A percentile compares a stretch with the other conserved stretches of the same genome.
Conservation (phyloP, 257 asterid genomes). For the Rauvolfia tetraphylla region DNA sequence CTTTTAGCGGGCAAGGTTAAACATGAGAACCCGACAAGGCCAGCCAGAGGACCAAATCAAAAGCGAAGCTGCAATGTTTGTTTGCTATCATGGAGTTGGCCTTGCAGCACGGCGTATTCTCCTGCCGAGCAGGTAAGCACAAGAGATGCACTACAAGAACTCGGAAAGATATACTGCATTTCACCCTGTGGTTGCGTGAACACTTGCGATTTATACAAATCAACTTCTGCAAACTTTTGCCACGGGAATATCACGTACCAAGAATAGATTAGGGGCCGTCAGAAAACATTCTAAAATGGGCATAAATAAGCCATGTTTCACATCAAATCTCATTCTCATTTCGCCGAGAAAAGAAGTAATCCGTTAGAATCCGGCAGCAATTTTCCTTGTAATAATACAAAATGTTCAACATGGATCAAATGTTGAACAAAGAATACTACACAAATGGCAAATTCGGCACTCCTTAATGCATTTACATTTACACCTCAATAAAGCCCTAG, state of each 20-base stretch:
- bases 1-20: too few species aligned
- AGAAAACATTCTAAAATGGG: too few species aligned
- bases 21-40: neutral
- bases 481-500: neutral
- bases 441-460: neutral
- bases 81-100: slow-evolving; percentile 2
- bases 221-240: too few species aligned
- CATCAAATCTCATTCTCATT: too few species aligned
- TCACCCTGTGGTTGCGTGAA: neutral
- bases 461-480: neutral
- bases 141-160: neutral
- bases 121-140: neutral
- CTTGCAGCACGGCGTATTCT: neutral
- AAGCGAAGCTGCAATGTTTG: neutral
- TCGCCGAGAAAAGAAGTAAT: too few species aligned
- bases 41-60: neutral
- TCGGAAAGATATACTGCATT: neutral
- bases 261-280: too few species aligned
- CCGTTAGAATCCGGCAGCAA: too few species aligned
- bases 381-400: too few species aligned
- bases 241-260: too few species aligned
- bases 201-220: too few species aligned
- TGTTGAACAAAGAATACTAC: neutral
- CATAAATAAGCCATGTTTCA: too few species aligned
- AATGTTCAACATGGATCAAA: too few species aligned